Evolutionary conservation across 2,329 filamentous ascomycete genomes (phyloP).

Genomic region (Phialocephala subalpina): DNA sequence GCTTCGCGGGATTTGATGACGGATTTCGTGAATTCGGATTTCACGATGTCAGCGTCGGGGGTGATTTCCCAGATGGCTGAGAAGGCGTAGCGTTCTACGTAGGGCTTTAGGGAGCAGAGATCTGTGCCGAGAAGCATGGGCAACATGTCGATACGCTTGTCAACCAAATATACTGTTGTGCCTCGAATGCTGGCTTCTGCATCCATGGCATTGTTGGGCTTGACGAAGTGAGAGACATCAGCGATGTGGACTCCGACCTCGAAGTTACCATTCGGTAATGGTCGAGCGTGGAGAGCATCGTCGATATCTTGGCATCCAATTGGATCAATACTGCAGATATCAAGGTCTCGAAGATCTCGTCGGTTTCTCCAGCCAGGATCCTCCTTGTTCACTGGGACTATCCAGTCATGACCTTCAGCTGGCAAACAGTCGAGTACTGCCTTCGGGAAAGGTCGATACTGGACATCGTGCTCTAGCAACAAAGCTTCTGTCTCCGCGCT

Average conservation of each 20-base stretch:
- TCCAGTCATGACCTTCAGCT: constrained; percentile 91
- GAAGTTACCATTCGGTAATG: constrained; percentile 89
- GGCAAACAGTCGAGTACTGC: constrained; percentile 94
- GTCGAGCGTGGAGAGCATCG: constrained; percentile 89
- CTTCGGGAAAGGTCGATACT: constrained; percentile 97
- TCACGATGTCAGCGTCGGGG: constrained; percentile 83
- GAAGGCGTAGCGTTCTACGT: constrained; percentile 93
- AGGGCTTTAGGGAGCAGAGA: constrained; percentile 94
- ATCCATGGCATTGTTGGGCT: constrained; percentile 97
- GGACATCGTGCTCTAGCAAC: constrained; percentile 93
- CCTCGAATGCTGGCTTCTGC: constrained; percentile 91
- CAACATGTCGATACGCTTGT: constrained; percentile 99
- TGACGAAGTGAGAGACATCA: constrained; percentile 99
- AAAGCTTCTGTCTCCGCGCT: constrained; percentile 97
- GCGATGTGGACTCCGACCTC: constrained; percentile 98
- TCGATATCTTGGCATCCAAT: constrained; percentile 98
- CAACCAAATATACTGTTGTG: constrained; percentile 96
- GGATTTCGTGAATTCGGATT: constrained; percentile 91
- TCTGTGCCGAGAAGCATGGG: constrained; percentile 96
- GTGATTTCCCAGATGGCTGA: constrained; percentile 91
- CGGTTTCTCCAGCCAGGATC: constrained; percentile 89
- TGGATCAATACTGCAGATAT: constrained; percentile 98
- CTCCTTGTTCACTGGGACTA: constrained; percentile 79
- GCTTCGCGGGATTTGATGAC: constrained; percentile 97
- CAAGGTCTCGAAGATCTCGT: constrained; percentile 81